phyloP scores from a whole-genome alignment of 495 filamentous ascomycete species.

The Podospora pseudopauciseta region DNA sequence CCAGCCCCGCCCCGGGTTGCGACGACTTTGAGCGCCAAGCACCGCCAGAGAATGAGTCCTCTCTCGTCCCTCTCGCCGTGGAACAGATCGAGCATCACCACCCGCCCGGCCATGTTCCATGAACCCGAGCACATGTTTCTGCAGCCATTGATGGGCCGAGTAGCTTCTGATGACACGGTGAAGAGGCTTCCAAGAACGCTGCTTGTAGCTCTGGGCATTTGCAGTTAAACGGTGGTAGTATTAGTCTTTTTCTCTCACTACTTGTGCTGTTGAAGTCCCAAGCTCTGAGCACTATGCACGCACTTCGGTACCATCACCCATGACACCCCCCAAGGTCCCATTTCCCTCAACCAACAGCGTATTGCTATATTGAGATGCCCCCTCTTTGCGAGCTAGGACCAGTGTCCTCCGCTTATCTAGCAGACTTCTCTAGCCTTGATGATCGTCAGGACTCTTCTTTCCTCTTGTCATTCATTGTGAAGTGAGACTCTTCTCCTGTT shows the following conservation, averaged over 20 bases:
- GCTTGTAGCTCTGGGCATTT: background rate
- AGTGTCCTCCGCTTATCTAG: constrained; percentile 17
- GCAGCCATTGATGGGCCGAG: background rate
- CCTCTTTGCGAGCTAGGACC: constrained; percentile 9
- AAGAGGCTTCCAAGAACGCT: background rate
- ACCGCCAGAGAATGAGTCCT: background rate
- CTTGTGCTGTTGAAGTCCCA: background rate
- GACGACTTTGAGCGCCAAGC: constrained; percentile 31
- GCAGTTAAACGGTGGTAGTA: background rate
- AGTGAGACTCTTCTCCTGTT: constrained; percentile 1
- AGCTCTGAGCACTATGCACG: constrained; percentile 16
- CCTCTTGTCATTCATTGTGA: constrained; percentile 4
- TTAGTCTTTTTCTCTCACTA: constrained; percentile 3
- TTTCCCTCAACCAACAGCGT: constrained; percentile 2
- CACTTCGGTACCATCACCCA: constrained; percentile 17
- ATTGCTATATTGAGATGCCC: constrained; percentile 21
- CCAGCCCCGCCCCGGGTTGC: constrained; percentile 24
- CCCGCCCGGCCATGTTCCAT: background rate
- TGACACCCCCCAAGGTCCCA: constrained; percentile 9
- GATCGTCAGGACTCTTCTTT: constrained; percentile 12
- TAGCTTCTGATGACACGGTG: background rate
- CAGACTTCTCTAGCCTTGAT: constrained; percentile 10
- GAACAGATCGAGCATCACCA: background rate
- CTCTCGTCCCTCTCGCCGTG: background rate
- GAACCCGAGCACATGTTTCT: background rate